These are phyloP conservation scores for Pittosporum tobira DNA, from an alignment of 129 eudicot genomes.

Conservation along the genomic window DNA sequence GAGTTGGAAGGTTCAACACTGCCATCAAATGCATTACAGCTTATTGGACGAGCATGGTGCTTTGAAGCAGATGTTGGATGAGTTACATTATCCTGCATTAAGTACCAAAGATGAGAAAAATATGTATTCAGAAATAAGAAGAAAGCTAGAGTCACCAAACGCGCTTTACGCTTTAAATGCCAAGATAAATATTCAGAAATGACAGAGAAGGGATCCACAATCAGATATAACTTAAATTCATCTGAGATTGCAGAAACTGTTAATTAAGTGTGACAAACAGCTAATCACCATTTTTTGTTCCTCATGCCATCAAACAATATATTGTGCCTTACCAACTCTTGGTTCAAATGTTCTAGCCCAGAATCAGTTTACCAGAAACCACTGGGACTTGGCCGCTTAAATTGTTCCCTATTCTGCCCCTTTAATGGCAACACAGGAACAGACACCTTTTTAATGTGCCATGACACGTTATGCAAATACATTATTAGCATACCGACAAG, in stretches of 20 bases:
- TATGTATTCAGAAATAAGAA: too few relatives aligned
- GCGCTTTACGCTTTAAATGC: neutral
- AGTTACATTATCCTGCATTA: conserved; percentile 52
- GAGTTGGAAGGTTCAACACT: conserved; percentile 41
- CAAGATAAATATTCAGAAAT: neutral
- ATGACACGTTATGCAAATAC: neutral
- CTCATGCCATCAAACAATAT: neutral
- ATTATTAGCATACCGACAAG: neutral
- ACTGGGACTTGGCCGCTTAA: neutral
- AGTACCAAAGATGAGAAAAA: conserved; percentile 6
- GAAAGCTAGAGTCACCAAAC: neutral
- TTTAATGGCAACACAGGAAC: neutral
- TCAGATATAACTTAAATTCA: neutral
- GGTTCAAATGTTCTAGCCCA: conserved; percentile 2
- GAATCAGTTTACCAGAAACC: too few relatives aligned
- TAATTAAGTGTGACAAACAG: neutral
- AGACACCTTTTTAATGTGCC: neutral
- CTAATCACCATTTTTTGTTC: neutral
- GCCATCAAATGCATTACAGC: conserved; percentile 66
- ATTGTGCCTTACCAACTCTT: neutral
- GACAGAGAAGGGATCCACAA: neutral
- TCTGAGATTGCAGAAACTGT: neutral
- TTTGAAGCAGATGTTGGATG: conserved; percentile 39
- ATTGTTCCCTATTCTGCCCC: neutral
- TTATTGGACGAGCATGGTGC: conserved; percentile 65